phyloP scores from a whole-genome alignment of 2,329 filamentous ascomycete species.

The Aspergillus pseudoviridinutans region DNA sequence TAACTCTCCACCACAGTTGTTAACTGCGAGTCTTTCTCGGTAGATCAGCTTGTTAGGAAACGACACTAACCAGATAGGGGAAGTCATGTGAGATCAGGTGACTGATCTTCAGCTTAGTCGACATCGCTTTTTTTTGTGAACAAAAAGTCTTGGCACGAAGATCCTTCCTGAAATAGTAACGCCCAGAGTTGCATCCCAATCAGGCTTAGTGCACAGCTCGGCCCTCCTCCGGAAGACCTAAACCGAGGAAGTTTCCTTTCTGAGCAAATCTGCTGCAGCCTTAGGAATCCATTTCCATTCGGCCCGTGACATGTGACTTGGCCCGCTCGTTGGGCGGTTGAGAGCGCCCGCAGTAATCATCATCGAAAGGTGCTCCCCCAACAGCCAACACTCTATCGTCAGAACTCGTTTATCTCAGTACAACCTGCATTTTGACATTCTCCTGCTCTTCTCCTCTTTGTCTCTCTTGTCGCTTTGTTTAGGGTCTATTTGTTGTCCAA shows the following conservation, averaged over 20 bases:
- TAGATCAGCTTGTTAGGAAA: not conserved
- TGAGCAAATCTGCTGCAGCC: not conserved
- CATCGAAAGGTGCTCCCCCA: not conserved
- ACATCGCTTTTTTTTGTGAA: not conserved
- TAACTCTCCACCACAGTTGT: not conserved
- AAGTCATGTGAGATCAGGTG: not conserved
- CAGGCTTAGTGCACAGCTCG: not conserved
- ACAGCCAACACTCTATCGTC: not conserved
- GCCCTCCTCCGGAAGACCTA: not conserved
- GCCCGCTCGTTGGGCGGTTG: slow-evolving; percentile 2
- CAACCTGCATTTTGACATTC: not conserved
- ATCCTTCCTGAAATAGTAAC: not conserved
- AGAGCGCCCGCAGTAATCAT: not conserved
- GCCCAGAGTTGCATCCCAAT: not conserved
- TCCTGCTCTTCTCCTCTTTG: not conserved
- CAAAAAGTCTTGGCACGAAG: not conserved
- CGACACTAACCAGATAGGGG: not conserved
- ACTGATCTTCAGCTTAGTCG: not conserved
- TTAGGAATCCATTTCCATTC: not conserved
- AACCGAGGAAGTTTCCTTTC: slow-evolving; percentile 2
- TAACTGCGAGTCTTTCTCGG: not conserved
- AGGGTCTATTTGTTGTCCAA: slow-evolving; percentile 1
- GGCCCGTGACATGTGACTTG: not conserved
- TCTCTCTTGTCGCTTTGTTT: slow-evolving; percentile 5
- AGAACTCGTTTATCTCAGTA: not conserved